Conservation (phyloP, 2,329 filamentous ascomycete genomes). For the Pseudogymnoascus sp. region DNA sequence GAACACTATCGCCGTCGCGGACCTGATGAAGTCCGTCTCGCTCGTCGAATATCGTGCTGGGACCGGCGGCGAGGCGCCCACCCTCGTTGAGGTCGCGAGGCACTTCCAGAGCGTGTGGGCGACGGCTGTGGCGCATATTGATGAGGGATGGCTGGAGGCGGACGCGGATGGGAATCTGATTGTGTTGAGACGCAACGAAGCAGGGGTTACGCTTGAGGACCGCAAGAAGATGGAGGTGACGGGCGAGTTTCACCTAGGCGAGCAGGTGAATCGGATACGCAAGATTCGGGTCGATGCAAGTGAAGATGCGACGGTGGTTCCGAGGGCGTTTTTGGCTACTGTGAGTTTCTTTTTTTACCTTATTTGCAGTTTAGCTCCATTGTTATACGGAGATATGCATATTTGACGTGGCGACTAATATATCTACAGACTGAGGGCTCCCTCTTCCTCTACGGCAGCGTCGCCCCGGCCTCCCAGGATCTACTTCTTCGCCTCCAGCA, state of each 20-base stretch:
- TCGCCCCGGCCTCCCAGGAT: slow-evolving; percentile 65
- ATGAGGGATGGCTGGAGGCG: slow-evolving; percentile 69
- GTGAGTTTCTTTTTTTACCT: slow-evolving; percentile 43
- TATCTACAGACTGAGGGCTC: slow-evolving; percentile 71
- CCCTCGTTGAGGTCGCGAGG: slow-evolving; percentile 65
- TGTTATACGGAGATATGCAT: neutral
- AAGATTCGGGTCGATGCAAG: slow-evolving; percentile 61
- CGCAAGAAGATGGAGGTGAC: slow-evolving; percentile 62
- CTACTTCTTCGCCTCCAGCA: slow-evolving; percentile 76
- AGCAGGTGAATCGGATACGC: slow-evolving; percentile 87
- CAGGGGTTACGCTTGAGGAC: slow-evolving; percentile 70
- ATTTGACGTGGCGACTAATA: slow-evolving; percentile 17
- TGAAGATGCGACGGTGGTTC: slow-evolving; percentile 61
- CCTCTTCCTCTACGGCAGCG: slow-evolving; percentile 81
- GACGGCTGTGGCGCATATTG: slow-evolving; percentile 69
- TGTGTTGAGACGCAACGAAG: slow-evolving; percentile 65
- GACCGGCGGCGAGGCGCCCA: slow-evolving; percentile 49
- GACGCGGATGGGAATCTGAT: slow-evolving; percentile 85
- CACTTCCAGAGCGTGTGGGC: slow-evolving; percentile 79
- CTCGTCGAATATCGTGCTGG: slow-evolving; percentile 65
- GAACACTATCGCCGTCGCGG: slow-evolving; percentile 73
- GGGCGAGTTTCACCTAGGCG: slow-evolving; percentile 78
- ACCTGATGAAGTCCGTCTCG: slow-evolving; percentile 88
- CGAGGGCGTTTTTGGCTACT: slow-evolving; percentile 81
- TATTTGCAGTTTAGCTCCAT: neutral